Percentiles rank a stretch among this genome's conserved stretches.
Evolutionary conservation across 1,284 basidiomycete species (phyloP).

Genomic region (Ustilago xerochloae): DNA sequence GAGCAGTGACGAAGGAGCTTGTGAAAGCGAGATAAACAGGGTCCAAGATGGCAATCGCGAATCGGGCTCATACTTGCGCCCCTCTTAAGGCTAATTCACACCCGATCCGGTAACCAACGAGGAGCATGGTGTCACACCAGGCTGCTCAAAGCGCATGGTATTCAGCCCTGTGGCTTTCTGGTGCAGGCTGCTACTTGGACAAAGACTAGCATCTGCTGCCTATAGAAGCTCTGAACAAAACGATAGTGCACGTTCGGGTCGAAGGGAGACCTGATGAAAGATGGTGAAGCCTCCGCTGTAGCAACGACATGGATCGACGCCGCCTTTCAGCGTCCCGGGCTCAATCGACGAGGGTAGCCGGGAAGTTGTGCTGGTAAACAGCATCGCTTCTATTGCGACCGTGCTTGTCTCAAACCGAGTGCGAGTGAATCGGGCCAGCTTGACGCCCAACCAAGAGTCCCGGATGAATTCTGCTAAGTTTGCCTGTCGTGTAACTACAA

Average conservation of each 20-base stretch:
- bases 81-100: background rate
- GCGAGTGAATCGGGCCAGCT: too few relatives aligned
- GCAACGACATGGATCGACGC: slow-evolving; percentile 5
- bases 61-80: background rate
- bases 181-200: too few relatives aligned
- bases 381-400: background rate
- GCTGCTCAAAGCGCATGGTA: too few relatives aligned
- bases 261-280: too few relatives aligned
- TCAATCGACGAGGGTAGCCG: background rate
- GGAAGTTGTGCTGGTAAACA: too few relatives aligned
- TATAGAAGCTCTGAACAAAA: too few relatives aligned
- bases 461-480: background rate
- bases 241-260: too few relatives aligned
- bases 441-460: background rate
- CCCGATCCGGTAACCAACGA: too few relatives aligned
- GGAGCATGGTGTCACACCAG: too few relatives aligned
- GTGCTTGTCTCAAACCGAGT: too few relatives aligned
- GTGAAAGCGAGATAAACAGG: slow-evolving; percentile 2
- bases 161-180: too few relatives aligned
- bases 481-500: background rate
- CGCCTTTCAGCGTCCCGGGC: slow-evolving; percentile 5
- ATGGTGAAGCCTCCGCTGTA: background rate
- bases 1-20: background rate
- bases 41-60: background rate
- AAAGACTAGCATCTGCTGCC: too few relatives aligned